phyloP scores from a whole-genome alignment of 2,329 filamentous ascomycete species.

The Simplicillium sp. region DNA sequence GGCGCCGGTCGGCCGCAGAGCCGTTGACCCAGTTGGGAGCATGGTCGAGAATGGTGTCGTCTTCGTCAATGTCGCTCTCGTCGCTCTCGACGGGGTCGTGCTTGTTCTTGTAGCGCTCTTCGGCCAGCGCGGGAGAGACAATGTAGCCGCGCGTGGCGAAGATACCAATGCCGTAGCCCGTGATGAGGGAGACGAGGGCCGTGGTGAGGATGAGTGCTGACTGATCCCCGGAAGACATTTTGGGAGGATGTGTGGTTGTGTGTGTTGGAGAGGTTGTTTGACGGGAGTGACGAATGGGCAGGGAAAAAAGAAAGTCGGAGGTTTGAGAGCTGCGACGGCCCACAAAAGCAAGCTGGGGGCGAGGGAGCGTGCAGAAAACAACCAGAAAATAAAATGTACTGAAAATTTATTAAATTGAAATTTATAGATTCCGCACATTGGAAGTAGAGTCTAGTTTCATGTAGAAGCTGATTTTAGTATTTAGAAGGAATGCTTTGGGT shows the following conservation, averaged over 20 bases:
- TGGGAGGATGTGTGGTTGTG: conserved; percentile 10
- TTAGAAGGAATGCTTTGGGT: no score
- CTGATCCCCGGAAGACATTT: conserved; percentile 27
- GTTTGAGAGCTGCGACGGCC: neutral
- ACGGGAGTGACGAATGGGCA: neutral
- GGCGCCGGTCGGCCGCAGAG: conserved; percentile 45
- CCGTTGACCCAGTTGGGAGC: conserved; percentile 59
- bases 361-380: no score
- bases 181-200: conserved; percentile 61
- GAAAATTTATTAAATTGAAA: no score
- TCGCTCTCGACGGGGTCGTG: conserved; percentile 58
- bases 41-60: conserved; percentile 50
- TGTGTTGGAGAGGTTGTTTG: neutral
- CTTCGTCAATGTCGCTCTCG: conserved; percentile 57
- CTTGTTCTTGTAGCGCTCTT: conserved; percentile 46
- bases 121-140: conserved; percentile 43
- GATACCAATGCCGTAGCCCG: conserved; percentile 74
- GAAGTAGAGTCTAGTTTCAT: no score
- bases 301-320: neutral
- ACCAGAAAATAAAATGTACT: no score
- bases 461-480: no score
- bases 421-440: no score
- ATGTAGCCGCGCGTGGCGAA: conserved; percentile 57
- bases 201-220: conserved; percentile 61
- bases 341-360: no score